These are phyloP conservation scores for Termitomyces sp. DNA, from an alignment of 768 basidiomycete genomes.

Conservation along the genomic window DNA sequence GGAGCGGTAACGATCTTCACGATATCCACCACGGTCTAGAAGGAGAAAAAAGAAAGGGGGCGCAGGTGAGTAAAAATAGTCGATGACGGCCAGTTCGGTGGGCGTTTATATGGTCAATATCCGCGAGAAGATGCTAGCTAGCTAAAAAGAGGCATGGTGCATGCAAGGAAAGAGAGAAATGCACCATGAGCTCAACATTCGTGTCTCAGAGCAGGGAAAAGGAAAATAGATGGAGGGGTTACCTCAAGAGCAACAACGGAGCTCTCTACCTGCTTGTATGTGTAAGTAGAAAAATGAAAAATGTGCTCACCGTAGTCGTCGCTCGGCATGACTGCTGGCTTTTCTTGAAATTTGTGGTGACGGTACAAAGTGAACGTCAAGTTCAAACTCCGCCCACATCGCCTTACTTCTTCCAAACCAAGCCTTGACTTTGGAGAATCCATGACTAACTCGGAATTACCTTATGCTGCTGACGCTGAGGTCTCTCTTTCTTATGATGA, in stretches of 20 bases:
- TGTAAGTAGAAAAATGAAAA: constrained; percentile 17
- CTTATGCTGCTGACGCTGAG: constrained; percentile 94
- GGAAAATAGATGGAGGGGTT: constrained; percentile 21
- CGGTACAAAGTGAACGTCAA: constrained; percentile 10
- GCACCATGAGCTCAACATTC: constrained; percentile 59
- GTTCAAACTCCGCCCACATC: constrained; percentile 33
- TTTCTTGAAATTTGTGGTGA: constrained; percentile 18
- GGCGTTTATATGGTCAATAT: constrained; percentile 27
- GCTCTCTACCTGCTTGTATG: background rate
- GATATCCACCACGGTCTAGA: constrained; percentile 51
- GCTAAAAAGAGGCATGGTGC: constrained; percentile 60
- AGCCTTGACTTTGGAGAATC: background rate
- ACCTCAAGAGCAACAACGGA: constrained; percentile 15
- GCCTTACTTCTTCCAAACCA: background rate
- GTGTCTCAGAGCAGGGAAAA: constrained; percentile 33
- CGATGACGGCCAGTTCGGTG: constrained; percentile 28
- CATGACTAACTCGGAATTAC: constrained; percentile 74
- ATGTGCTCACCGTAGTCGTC: constrained; percentile 52
- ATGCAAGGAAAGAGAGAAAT: constrained; percentile 43
- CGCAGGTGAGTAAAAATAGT: constrained; percentile 43
- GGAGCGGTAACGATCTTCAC: constrained; percentile 63
- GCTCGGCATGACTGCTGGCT: constrained; percentile 30
- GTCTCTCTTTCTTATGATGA: constrained; percentile 86
- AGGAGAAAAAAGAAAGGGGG: constrained; percentile 37
- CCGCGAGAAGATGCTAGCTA: constrained; percentile 47